Evolutionary conservation across 768 basidiomycete species (phyloP), one percentile per base, ranked within the genome.

Genomic region (Russula emetica): DNA sequence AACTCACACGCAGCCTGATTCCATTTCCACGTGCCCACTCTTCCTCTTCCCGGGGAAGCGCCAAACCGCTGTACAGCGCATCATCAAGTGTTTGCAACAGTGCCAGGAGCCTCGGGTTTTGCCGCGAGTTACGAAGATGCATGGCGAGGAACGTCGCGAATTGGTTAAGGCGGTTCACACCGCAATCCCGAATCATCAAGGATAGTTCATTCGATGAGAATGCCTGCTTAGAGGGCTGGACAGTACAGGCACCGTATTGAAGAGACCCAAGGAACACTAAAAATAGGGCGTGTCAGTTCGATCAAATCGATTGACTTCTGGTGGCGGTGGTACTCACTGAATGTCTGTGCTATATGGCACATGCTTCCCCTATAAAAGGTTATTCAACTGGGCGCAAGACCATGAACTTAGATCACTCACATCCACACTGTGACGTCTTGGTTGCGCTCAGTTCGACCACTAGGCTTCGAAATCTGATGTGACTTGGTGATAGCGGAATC

Each of bases 291-390:
- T 34, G 67, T 71, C 66, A 68, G 61, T 28, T 67, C 61, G 68
- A 72, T 67, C 72, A 71, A 61, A 69, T 38, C 62, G 61, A 58
- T 60, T 57, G 60, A 52, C n/a, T 38, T 55, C 16, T 42, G 61
- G 55, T 22, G 69, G 9, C 20, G 38, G 13, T 40, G 38, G 38
- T 7, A 77, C 86, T 78, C 74, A 88, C 87, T 85, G 79, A 85
- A 88, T 47, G 80, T 83, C 73, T 90, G 87, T 32, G 75, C 90
- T 65, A 90, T 90, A 74, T 90, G 90, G 71, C 86, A 90, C 87
- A 91, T 87, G 78, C 86, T 87, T 62, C 90, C 88, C 79, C 88
- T 90, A 76, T 60, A 69, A 62, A 65, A 55, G 66, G 70, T 77
- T 68, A 76, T 72, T 75, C 70, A 78, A 50, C 49, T 34, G n/a